phyloP scores from a whole-genome alignment of 441 rosid species.

The Erodium trifolium region DNA sequence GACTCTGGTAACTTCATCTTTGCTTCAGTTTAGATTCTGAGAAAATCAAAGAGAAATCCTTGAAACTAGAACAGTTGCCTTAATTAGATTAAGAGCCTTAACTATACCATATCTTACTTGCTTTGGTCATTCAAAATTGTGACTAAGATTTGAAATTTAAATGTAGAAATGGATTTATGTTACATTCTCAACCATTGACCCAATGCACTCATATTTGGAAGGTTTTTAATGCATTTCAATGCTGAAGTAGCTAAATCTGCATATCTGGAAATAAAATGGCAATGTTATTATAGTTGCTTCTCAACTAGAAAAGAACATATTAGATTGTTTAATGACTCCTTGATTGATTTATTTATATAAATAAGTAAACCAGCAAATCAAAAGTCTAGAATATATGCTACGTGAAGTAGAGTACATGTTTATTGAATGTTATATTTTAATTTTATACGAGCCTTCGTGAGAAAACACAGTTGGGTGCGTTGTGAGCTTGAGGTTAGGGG shows the following conservation, averaged over 20 bases:
- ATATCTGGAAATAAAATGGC: not conserved
- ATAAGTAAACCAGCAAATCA: not conserved
- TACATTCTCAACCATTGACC: not conserved
- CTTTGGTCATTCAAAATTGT: not conserved
- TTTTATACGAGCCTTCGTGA: not conserved
- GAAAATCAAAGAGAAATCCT: not conserved
- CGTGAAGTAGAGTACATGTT: not conserved
- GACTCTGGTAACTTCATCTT: not conserved
- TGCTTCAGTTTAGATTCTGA: constrained; percentile 2
- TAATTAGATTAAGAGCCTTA: not conserved
- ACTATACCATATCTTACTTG: not conserved
- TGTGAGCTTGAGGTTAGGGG: not conserved
- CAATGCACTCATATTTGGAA: not conserved
- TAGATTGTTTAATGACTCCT: not conserved
- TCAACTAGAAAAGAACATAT: not conserved
- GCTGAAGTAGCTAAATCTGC: not conserved
- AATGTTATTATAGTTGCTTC: not conserved
- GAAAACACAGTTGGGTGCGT: not conserved
- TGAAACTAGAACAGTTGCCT: not conserved
- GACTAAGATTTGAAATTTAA: not conserved
- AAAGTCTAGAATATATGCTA: not conserved
- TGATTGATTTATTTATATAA: not conserved
- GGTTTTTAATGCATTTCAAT: not conserved
- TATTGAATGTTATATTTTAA: not conserved
- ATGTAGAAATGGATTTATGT: not conserved